Percentiles rank a stretch among this genome's conserved stretches.
These are phyloP conservation scores for Botrytis cinerea DNA, from an alignment of 2,329 filamentous ascomycete genomes.

Conservation along the genomic window DNA sequence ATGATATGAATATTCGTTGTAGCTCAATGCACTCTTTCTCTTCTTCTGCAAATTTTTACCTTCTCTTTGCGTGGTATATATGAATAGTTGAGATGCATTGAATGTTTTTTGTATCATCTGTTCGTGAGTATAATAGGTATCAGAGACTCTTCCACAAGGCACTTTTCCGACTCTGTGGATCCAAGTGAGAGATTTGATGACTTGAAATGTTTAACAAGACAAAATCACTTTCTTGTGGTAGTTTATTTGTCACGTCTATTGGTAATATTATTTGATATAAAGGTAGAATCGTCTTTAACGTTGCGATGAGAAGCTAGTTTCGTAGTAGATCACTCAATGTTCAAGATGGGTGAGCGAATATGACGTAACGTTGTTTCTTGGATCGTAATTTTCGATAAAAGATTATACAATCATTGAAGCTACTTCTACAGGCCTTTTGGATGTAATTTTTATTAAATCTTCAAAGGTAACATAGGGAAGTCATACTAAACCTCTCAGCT, in stretches of 20 bases:
- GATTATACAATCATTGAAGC: background rate
- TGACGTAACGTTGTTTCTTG: background rate
- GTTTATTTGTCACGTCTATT: background rate
- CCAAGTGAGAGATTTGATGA: background rate
- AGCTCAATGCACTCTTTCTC: background rate
- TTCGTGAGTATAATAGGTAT: background rate
- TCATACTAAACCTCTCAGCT: background rate
- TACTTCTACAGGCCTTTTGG: background rate
- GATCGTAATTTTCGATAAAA: too few species aligned
- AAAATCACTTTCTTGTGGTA: background rate
- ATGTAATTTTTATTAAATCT: too few species aligned
- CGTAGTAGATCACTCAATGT: background rate
- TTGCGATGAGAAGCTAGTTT: background rate
- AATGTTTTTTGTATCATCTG: background rate
- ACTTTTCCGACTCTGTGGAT: background rate
- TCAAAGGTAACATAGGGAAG: too few species aligned
- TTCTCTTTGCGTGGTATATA: background rate
- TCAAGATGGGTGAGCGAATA: background rate
- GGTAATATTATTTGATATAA: too few species aligned
- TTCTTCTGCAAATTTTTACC: background rate
- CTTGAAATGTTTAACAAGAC: background rate
- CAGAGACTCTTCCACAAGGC: background rate
- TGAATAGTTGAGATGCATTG: background rate
- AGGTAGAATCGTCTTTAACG: fast-evolving
- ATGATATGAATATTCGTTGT: background rate